These are phyloP conservation scores for Clarkia xantiana DNA, from an alignment of 345 rosid species.

Conservation along the genomic window DNA sequence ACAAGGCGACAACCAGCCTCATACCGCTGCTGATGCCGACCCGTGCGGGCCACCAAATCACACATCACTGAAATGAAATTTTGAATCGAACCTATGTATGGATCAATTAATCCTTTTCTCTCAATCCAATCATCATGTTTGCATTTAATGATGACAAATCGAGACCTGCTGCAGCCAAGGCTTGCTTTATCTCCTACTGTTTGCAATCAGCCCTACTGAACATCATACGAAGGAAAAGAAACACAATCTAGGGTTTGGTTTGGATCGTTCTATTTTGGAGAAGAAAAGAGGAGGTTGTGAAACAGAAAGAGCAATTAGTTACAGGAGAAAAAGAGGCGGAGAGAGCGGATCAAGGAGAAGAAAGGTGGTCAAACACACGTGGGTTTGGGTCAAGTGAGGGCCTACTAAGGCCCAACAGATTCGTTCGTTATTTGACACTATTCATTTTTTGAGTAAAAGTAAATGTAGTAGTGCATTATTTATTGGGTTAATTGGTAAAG, in stretches of 20 bases:
- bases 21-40: conserved; percentile 95
- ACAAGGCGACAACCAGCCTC: conserved; percentile 89
- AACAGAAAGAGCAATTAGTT: neutral
- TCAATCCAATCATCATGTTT: conserved; percentile 1
- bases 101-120: neutral
- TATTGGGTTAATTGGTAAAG: too few relatives aligned
- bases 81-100: neutral
- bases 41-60: conserved; percentile 94
- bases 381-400: neutral
- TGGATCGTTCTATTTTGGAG: neutral
- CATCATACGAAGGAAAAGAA: conserved; percentile 5
- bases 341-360: conserved; percentile 23
- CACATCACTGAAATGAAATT: conserved; percentile 26
- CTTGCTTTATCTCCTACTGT: neutral
- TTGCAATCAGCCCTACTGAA: neutral
- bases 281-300: neutral
- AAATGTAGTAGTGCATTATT: too few relatives aligned
- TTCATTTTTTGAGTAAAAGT: too few relatives aligned
- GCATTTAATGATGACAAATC: neutral
- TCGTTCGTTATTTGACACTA: too few relatives aligned
- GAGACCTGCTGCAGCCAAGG: neutral
- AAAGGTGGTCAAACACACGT: conserved; percentile 11
- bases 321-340: neutral
- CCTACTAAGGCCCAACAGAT: too few relatives aligned
- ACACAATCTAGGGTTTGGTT: conserved; percentile 17